Conservation (phyloP, 2,329 filamentous ascomycete genomes). For the Bimuria novae-zelandiae region DNA sequence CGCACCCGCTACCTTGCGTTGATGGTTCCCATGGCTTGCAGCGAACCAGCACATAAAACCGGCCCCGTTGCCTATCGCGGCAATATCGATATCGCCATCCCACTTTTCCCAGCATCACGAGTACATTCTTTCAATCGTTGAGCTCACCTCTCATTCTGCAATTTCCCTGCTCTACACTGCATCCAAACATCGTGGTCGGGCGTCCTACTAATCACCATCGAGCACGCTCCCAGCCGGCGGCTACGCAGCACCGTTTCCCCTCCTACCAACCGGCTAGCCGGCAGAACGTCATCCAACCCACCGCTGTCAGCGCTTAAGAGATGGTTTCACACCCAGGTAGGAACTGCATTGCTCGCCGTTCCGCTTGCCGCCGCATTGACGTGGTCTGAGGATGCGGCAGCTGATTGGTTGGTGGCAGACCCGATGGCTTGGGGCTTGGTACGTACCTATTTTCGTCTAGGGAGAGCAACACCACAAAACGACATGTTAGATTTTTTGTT, state of each 20-base stretch:
- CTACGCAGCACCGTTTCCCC: background rate
- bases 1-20: background rate
- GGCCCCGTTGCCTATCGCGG: background rate
- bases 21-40: background rate
- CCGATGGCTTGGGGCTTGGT: background rate
- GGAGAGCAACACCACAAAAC: background rate
- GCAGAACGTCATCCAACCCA: background rate
- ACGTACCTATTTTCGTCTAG: slow-evolving; percentile 3
- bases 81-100: background rate
- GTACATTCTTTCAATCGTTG: background rate
- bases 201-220: slow-evolving; percentile 2
- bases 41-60: slow-evolving; percentile 2
- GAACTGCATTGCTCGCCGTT: slow-evolving; percentile 1
- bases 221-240: background rate
- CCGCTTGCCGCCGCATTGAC: slow-evolving; percentile 3
- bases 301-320: background rate
- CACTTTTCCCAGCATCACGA: slow-evolving; percentile 4
- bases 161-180: background rate
- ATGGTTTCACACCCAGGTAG: background rate
- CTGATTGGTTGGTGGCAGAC: background rate
- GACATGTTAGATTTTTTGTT: background rate
- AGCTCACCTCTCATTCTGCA: background rate
- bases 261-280: background rate
- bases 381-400: background rate
- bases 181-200: background rate